Evolutionary conservation across 805 yeast genomes (phyloP), one percentile per base, ranked within the genome.

Genomic region (Cyberlindnera maritima): DNA sequence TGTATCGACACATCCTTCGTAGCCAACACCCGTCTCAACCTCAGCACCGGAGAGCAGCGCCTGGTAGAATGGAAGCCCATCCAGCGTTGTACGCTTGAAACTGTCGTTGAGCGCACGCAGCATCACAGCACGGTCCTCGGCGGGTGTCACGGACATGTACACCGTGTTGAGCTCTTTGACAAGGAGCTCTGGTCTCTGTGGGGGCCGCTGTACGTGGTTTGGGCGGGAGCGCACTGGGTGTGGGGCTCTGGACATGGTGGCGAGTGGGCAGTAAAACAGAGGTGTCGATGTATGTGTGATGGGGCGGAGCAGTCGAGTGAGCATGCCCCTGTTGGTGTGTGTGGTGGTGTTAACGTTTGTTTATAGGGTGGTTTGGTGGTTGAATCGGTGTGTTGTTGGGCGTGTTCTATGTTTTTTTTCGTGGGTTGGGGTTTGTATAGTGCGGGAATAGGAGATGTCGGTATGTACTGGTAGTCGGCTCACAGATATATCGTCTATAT

Each of bases 41-140:
- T 23, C 43, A 5, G 4, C 21, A 4, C 33, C 47, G 4, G n/a
- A 3, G 17, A 33, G 9, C 14, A 45, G 36, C 5, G 48, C 41
- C 29, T 15, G 26, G 25, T 36, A 40, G 25, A 45, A 45, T 3
- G 44, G 34, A 11, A 25, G 17, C 2, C 29, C 12, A 6, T 21
- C 38, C 32, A 45, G 38, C 3, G 44, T 40, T 15, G 31, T 10
- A 3, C 28, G 23, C 32, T 40, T 35, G 38, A 45, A 45, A n/a
- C 26, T 28, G 15, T 45, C 44, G 18, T 36, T 11, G 17, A 45
- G 34, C 17, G 15, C 48, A 13, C 44, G 40, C 15, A 45, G 8
- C 48, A 45, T 39, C 13, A 39, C 19, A 6, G 41, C 41, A 40
- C 48, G 48, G 3, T 39, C 41, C 28, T 45, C 38, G 2, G 43